Conservation (phyloP, 2,329 filamentous ascomycete species). For the Pleomassaria siparia region DNA sequence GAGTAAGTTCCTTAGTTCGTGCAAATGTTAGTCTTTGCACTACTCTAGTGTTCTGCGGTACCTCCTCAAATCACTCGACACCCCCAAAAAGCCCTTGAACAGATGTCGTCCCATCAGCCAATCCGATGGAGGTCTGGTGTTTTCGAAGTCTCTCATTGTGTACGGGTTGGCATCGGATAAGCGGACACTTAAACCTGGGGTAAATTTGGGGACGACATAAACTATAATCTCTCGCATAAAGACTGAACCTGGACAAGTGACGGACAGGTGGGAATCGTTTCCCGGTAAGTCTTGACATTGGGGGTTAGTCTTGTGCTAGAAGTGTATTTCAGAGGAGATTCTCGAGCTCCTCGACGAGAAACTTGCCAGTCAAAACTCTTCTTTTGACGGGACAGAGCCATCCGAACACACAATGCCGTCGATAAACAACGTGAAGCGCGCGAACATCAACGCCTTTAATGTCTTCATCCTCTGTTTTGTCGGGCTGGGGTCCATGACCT, state of each 20-base stretch:
- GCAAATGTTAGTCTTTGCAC: no score
- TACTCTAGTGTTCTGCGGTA: no score
- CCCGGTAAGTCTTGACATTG: slow-evolving; percentile 2
- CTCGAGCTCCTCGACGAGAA: not conserved
- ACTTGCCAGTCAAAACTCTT: slow-evolving; percentile 8
- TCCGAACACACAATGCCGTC: slow-evolving; percentile 5
- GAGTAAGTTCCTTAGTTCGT: no score
- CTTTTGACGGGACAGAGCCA: not conserved
- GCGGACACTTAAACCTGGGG: no score
- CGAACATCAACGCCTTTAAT: slow-evolving; percentile 20
- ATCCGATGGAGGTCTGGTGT: no score
- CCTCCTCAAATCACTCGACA: no score
- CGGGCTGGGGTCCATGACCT: slow-evolving; percentile 19
- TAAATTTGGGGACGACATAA: no score
- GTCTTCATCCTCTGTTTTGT: slow-evolving; percentile 20
- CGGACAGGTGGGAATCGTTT: slow-evolving; percentile 1
- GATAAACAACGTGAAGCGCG: slow-evolving; percentile 1
- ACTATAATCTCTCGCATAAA: no score
- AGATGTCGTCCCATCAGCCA: no score
- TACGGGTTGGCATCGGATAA: not conserved
- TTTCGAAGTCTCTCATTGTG: no score
- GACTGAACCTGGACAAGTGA: not conserved
- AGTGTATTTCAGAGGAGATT: not conserved
- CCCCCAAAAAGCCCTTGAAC: no score
- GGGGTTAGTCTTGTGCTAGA: not conserved